These are phyloP conservation scores for Phytophthora macrochlamydospora DNA, from an alignment of 352 stramenopile species.

Conservation along the genomic window DNA sequence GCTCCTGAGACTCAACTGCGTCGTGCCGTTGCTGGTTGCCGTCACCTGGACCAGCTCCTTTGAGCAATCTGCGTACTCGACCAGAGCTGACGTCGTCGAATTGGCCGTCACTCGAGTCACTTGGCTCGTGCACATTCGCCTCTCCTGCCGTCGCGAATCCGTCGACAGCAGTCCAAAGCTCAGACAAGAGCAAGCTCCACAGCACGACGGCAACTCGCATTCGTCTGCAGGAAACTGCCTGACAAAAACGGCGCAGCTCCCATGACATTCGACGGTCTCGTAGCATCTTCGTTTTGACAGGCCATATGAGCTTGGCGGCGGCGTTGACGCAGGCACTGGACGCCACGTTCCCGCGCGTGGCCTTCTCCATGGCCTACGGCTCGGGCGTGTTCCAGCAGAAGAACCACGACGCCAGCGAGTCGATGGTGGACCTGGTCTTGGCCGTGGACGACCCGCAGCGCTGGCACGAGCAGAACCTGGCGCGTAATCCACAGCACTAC, in stretches of 20 bases:
- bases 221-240: too few species aligned
- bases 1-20: constrained; percentile 31
- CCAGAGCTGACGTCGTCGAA: constrained; percentile 16
- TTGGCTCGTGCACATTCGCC: constrained; percentile 7
- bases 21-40: constrained; percentile 5
- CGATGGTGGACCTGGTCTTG: constrained; percentile 91
- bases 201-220: not conserved
- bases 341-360: constrained; percentile 67
- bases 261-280: not conserved
- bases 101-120: constrained; percentile 5
- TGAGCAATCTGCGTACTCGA: constrained; percentile 31
- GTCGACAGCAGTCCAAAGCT: not conserved
- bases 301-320: constrained; percentile 30
- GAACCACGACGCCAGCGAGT: constrained; percentile 74
- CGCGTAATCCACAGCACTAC: constrained; percentile 79
- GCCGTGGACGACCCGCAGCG: constrained; percentile 78
- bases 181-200: not conserved
- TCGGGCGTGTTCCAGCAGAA: constrained; percentile 83
- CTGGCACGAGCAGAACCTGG: constrained; percentile 86
- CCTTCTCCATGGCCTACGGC: constrained; percentile 87
- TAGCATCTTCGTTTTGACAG: not conserved
- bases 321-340: constrained; percentile 61
- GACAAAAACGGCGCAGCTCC: constrained; percentile 5
- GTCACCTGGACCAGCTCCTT: constrained; percentile 27
- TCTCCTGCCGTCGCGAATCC: not conserved